A percentile compares a stretch with the other conserved stretches of the same genome.
phyloP scores from a whole-genome alignment of 2,329 filamentous ascomycete genomes.

The Neofusicoccum sp. region DNA sequence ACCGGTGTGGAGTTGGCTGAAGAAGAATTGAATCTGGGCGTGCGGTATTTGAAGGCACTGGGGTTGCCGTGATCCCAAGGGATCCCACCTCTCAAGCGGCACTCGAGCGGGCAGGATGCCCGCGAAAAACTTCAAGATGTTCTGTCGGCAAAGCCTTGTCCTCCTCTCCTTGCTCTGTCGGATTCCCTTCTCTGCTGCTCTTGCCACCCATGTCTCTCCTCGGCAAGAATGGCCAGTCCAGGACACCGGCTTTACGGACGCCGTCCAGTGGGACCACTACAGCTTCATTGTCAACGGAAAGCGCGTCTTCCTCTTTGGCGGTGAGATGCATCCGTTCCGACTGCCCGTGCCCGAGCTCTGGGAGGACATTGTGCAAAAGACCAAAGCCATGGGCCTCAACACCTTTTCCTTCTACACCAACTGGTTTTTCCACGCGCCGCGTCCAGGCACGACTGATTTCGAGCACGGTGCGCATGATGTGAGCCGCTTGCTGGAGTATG shows the following conservation, averaged over 20 bases:
- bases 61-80: neutral
- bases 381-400: slow-evolving; percentile 52
- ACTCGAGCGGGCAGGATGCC: neutral
- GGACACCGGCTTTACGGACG: slow-evolving; percentile 47
- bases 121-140: neutral
- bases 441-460: slow-evolving; percentile 50
- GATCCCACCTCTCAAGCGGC: neutral
- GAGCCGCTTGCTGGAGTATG: slow-evolving; percentile 51
- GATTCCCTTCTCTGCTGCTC: neutral
- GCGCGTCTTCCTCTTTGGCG: slow-evolving; percentile 52
- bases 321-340: slow-evolving; percentile 56
- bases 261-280: slow-evolving; percentile 56
- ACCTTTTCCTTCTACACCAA: slow-evolving; percentile 48
- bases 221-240: slow-evolving; percentile 46
- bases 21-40: neutral
- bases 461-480: slow-evolving; percentile 55
- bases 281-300: slow-evolving; percentile 53
- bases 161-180: neutral
- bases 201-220: no score
- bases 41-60: neutral
- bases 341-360: slow-evolving; percentile 52
- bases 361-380: slow-evolving; percentile 51
- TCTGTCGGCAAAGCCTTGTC: neutral
- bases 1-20: neutral
- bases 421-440: slow-evolving; percentile 51